A percentile compares a stretch with the other conserved stretches of the same genome.
These are phyloP conservation scores for Penicillium chermesinum DNA, from an alignment of 495 filamentous ascomycete genomes.

Conservation along the genomic window DNA sequence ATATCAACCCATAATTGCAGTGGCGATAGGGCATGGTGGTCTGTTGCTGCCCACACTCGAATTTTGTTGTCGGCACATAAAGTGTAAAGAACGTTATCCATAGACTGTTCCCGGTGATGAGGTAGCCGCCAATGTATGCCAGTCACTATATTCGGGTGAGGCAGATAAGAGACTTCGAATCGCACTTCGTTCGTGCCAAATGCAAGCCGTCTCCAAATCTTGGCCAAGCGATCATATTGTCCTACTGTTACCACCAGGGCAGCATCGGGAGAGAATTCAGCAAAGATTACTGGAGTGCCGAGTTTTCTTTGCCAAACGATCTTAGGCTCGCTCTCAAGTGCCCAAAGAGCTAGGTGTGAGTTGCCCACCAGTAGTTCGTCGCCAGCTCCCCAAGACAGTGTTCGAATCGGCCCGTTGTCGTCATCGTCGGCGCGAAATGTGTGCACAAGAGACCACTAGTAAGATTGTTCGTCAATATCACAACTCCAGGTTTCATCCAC, in stretches of 20 bases:
- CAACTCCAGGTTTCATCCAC: neutral
- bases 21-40: constrained; percentile 64
- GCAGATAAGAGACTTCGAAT: constrained; percentile 87
- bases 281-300: constrained; percentile 69
- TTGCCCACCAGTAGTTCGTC: constrained; percentile 80
- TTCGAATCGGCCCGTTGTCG: constrained; percentile 42
- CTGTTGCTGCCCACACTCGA: constrained; percentile 76
- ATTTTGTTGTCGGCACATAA: constrained; percentile 80
- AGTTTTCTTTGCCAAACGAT: constrained; percentile 70
- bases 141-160: constrained; percentile 75
- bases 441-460: constrained; percentile 51
- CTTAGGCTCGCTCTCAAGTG: constrained; percentile 41
- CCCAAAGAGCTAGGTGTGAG: constrained; percentile 66
- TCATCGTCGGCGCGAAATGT: constrained; percentile 39
- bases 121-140: constrained; percentile 80
- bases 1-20: constrained; percentile 79
- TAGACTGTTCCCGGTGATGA: constrained; percentile 66
- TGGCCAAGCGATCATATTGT: constrained; percentile 74
- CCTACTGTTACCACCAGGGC: constrained; percentile 80
- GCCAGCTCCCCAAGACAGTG: constrained; percentile 79
- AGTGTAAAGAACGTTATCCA: constrained; percentile 90
- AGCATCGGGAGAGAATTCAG: constrained; percentile 79
- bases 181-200: constrained; percentile 77
- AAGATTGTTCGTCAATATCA: constrained; percentile 7
- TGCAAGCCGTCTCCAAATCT: constrained; percentile 87